A percentile compares a stretch with the other conserved stretches of the same genome.
Evolutionary conservation across 2,329 filamentous ascomycete genomes (phyloP).

Genomic region (Nothophoma quercina): DNA sequence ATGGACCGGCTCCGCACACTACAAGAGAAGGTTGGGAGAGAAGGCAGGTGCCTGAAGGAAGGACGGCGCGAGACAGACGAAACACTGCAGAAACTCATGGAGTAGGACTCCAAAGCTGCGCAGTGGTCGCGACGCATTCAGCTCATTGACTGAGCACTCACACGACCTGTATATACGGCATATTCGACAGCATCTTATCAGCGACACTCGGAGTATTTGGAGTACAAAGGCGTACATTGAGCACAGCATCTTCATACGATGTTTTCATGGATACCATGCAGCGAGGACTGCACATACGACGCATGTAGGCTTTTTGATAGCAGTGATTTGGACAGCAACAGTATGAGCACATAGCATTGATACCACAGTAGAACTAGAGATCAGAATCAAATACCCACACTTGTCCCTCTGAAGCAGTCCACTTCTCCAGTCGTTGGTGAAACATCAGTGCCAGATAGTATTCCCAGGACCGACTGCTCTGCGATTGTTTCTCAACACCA

Average conservation of each 20-base stretch:
- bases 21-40: constrained; percentile 47
- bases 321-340: not conserved
- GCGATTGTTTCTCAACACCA: too few relatives aligned
- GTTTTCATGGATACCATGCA: constrained; percentile 2
- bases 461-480: too few relatives aligned
- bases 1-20: constrained; percentile 42
- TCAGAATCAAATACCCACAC: constrained; percentile 5
- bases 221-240: not conserved
- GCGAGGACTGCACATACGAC: constrained; percentile 8
- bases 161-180: constrained; percentile 11
- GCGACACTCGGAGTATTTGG: not conserved
- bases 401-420: constrained; percentile 1
- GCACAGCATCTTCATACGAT: not conserved
- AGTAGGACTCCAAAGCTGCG: constrained; percentile 9
- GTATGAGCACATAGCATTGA: constrained; percentile 7
- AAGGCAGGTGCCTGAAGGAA: constrained; percentile 50
- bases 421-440: not conserved
- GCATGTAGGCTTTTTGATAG: constrained; percentile 2
- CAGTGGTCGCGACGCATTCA: constrained; percentile 2
- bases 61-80: constrained; percentile 20
- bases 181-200: constrained; percentile 9
- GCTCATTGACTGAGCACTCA: constrained; percentile 8
- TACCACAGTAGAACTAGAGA: constrained; percentile 6
- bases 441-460: not conserved
- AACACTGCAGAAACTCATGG: constrained; percentile 18